Evolutionary conservation across 2,329 filamentous ascomycete genomes (phyloP).

Genomic region (Tolypocladium inflatum): DNA sequence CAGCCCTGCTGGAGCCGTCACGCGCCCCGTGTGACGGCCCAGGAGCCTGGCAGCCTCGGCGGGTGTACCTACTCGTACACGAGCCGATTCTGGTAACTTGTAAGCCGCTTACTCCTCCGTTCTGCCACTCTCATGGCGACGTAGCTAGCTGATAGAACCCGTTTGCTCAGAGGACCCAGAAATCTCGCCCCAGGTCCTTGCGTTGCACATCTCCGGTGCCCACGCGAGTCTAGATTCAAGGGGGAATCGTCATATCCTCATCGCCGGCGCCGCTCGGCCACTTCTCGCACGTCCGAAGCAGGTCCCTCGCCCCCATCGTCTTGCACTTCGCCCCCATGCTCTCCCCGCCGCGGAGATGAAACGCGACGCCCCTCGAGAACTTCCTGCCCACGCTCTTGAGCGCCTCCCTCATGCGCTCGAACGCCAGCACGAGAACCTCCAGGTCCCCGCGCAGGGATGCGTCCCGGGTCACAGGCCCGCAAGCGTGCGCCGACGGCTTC

Average conservation of each 20-base stretch:
- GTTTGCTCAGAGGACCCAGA: too few species aligned
- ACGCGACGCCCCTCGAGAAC: constrained; percentile 11
- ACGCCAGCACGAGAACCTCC: constrained; percentile 8
- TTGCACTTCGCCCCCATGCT: constrained; percentile 5
- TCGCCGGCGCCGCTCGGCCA: constrained; percentile 4
- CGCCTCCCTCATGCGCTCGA: constrained; percentile 7
- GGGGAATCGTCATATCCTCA: not conserved
- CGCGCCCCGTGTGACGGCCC: too few species aligned
- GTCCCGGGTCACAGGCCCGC: constrained; percentile 1
- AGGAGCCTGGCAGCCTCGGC: too few species aligned
- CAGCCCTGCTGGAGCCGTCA: too few species aligned
- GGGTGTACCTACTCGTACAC: too few species aligned
- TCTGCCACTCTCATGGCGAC: not conserved
- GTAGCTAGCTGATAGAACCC: not conserved
- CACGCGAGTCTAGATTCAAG: not conserved
- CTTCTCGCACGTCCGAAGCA: constrained; percentile 10
- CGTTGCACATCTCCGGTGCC: not conserved
- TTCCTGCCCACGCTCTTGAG: constrained; percentile 10
- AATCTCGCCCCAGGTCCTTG: not conserved
- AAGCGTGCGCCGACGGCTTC: not conserved
- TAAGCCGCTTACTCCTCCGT: not conserved
- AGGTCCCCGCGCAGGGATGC: constrained; percentile 10
- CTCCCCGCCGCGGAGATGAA: constrained; percentile 8
- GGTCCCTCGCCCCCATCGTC: constrained; percentile 5
- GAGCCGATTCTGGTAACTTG: too few species aligned